phyloP scores from a whole-genome alignment of 805 yeast genomes.

The Ogataea glucozyma region DNA sequence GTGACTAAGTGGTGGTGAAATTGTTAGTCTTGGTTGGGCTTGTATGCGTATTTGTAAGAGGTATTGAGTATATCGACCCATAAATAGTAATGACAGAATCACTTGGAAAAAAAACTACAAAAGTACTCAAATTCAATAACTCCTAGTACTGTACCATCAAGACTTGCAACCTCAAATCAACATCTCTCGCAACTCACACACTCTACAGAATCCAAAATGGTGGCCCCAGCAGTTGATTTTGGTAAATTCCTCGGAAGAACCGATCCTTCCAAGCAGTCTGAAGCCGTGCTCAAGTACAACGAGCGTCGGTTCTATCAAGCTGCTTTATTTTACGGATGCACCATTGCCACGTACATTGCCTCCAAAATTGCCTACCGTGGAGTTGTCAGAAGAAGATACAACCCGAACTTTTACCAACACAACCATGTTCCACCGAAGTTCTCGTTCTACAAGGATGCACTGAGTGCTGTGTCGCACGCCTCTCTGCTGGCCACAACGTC shows the following conservation, averaged over 20 bases:
- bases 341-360: conserved; percentile 68
- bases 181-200: too few relatives aligned
- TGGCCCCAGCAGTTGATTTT: conserved; percentile 28
- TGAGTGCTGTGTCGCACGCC: conserved; percentile 81
- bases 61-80: too few relatives aligned
- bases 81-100: too few relatives aligned
- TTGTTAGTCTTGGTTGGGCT: not conserved
- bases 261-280: conserved; percentile 28
- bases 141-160: too few relatives aligned
- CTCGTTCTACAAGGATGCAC: conserved; percentile 78
- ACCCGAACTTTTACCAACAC: conserved; percentile 77
- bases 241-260: conserved; percentile 34
- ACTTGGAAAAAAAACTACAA: not conserved
- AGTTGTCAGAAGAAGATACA: conserved; percentile 67
- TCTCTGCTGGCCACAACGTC: conserved; percentile 72
- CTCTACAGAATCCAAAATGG: conserved; percentile 10
- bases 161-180: too few relatives aligned
- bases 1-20: not conserved
- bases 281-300: conserved; percentile 50
- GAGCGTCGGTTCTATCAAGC: conserved; percentile 69
- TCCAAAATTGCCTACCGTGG: conserved; percentile 77
- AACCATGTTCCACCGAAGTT: conserved; percentile 86
- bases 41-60: too few relatives aligned
- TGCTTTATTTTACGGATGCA: conserved; percentile 69
- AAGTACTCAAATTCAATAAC: not conserved